Percentiles rank a stretch among this genome's conserved stretches.
Evolutionary conservation across 805 yeast genomes (phyloP).

Genomic region (Spathaspora girioi): DNA sequence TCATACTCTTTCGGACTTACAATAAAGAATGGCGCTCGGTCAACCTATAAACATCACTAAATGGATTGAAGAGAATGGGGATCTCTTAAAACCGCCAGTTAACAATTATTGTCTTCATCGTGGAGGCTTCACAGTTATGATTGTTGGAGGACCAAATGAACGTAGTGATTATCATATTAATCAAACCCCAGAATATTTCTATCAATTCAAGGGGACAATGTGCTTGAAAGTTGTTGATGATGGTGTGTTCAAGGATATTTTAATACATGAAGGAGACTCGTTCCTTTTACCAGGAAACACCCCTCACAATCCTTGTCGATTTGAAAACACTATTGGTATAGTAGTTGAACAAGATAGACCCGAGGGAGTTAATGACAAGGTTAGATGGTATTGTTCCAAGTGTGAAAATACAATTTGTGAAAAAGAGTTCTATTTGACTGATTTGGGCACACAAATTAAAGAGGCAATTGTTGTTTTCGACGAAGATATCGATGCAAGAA

Average conservation of each 20-base stretch:
- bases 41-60: slow-evolving; percentile 71
- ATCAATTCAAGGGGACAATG: slow-evolving; percentile 85
- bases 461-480: slow-evolving; percentile 75
- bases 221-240: slow-evolving; percentile 70
- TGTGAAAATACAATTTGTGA: slow-evolving; percentile 69
- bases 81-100: slow-evolving; percentile 85
- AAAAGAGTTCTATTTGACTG: slow-evolving; percentile 66
- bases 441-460: slow-evolving; percentile 88
- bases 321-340: slow-evolving; percentile 79
- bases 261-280: slow-evolving; percentile 83
- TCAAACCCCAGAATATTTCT: slow-evolving; percentile 92
- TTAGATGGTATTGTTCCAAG: slow-evolving; percentile 83
- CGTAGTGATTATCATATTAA: slow-evolving; percentile 91
- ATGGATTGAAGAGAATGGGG: slow-evolving; percentile 77
- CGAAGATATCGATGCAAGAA: slow-evolving; percentile 55
- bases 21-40: slow-evolving; percentile 41
- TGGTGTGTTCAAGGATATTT: slow-evolving; percentile 70
- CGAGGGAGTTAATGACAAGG: slow-evolving; percentile 58
- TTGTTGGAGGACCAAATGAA: slow-evolving; percentile 94
- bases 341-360: slow-evolving; percentile 94
- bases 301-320: slow-evolving; percentile 90
- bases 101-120: slow-evolving; percentile 86
- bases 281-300: slow-evolving; percentile 78
- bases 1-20: not conserved
- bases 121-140: slow-evolving; percentile 92